Conservation (phyloP, 2,329 filamentous ascomycete genomes). For the Aureobasidium melanogenum region DNA sequence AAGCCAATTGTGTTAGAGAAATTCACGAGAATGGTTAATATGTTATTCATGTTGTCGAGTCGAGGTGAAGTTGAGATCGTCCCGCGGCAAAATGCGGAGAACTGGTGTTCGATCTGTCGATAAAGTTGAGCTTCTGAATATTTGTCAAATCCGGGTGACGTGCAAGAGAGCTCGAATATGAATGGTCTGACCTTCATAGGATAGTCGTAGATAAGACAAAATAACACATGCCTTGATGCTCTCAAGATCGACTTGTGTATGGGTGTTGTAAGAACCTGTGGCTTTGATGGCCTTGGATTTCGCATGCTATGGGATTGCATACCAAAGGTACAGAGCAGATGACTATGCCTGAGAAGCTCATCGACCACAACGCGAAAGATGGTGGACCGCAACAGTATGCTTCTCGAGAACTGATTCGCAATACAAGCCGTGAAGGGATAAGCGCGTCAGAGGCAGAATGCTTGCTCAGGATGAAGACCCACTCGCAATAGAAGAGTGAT, state of each 20-base stretch:
- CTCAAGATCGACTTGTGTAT: not conserved
- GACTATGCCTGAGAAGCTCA: no score
- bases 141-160: not conserved
- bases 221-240: not conserved
- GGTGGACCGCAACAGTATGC: no score
- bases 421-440: not conserved
- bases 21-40: not conserved
- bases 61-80: not conserved
- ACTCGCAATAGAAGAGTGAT: not conserved
- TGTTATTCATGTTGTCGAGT: not conserved
- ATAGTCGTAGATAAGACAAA: not conserved
- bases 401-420: no score
- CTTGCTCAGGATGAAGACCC: no score
- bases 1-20: not conserved
- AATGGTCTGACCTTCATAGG: not conserved
- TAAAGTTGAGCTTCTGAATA: not conserved
- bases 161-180: not conserved
- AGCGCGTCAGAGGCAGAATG: not conserved
- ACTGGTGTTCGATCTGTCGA: not conserved
- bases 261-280: not conserved
- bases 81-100: not conserved
- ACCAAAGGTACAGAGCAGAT: no score
- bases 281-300: not conserved
- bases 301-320: no score
- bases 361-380: no score